phyloP scores from a whole-genome alignment of 345 rosid species.

The Rubroshorea leprosula region DNA sequence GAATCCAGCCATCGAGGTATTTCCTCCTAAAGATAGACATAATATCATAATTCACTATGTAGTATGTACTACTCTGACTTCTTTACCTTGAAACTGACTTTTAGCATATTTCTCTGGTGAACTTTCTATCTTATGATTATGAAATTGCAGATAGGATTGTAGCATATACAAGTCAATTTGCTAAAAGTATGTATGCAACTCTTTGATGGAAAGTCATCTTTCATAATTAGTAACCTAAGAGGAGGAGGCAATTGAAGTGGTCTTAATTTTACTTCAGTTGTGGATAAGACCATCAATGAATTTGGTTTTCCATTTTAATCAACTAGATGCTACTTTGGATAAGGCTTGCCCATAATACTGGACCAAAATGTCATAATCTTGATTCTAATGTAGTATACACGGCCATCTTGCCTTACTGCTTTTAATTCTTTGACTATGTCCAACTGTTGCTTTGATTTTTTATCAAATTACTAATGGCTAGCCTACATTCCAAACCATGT shows the following conservation, averaged over 20 bases:
- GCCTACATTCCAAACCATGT: background rate
- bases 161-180: too few relatives aligned
- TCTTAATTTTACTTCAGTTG: background rate
- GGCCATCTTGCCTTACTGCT: too few relatives aligned
- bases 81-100: background rate
- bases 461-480: background rate
- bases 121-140: too few relatives aligned
- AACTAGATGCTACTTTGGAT: too few relatives aligned
- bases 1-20: slow-evolving; percentile 55
- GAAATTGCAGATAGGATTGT: too few relatives aligned
- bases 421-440: background rate
- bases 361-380: background rate
- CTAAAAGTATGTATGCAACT: background rate
- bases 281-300: too few relatives aligned
- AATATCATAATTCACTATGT: background rate
- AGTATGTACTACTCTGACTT: background rate
- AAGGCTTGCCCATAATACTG: too few relatives aligned
- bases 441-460: background rate
- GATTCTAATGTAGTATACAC: too few relatives aligned
- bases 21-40: slow-evolving; percentile 66
- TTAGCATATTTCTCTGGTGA: background rate
- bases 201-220: background rate
- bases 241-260: background rate
- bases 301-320: too few relatives aligned
- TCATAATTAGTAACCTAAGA: background rate